A percentile compares a stretch with the other conserved stretches of the same genome.
These are phyloP conservation scores for Coffea humblotiana DNA, from an alignment of 305 asterid species.

Conservation along the genomic window DNA sequence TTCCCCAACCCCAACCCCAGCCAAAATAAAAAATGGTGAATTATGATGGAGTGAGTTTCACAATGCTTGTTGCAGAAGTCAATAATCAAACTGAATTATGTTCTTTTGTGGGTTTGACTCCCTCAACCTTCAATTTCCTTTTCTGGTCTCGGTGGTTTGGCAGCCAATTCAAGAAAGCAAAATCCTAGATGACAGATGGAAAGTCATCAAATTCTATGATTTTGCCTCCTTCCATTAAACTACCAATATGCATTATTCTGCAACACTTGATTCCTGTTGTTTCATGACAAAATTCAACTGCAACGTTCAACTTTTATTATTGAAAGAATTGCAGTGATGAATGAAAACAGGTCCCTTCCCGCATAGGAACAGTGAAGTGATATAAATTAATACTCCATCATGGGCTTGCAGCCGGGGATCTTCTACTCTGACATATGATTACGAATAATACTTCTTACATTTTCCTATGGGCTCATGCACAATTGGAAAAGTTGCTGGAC, in stretches of 20 bases:
- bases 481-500: neutral
- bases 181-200: neutral
- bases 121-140: neutral
- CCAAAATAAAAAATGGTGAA: neutral
- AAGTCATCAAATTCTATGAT: neutral
- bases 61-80: neutral
- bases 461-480: neutral
- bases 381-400: too few species aligned
- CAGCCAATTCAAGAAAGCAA: neutral
- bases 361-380: too few species aligned
- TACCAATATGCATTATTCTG: neutral
- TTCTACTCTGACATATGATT: neutral
- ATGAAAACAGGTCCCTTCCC: neutral
- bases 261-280: neutral
- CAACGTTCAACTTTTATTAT: neutral
- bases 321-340: neutral
- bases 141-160: neutral
- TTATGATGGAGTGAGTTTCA: neutral
- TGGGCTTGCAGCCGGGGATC: neutral
- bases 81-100: neutral
- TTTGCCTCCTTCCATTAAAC: slow-evolving; percentile 10
- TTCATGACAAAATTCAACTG: neutral
- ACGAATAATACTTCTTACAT: neutral
- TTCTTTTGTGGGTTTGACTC: neutral
- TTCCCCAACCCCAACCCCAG: too few species aligned